Evolutionary conservation across 2,329 filamentous ascomycete species (phyloP).

Genomic region (Penicillium verrucosum): DNA sequence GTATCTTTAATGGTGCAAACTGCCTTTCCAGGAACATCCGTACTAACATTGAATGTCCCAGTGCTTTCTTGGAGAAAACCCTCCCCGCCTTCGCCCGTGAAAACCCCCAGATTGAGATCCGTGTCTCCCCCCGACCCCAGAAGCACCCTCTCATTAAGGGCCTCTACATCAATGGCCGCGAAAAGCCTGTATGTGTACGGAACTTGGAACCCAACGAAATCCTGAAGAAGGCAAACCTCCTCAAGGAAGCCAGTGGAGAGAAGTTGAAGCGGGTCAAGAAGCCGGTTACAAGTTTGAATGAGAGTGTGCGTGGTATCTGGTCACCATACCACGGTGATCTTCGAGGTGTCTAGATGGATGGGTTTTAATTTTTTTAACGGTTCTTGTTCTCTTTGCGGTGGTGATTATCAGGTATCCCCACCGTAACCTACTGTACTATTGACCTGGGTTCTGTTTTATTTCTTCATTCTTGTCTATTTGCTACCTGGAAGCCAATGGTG

Average conservation of each 20-base stretch:
- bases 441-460: slow-evolving; percentile 19
- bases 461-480: slow-evolving; percentile 18
- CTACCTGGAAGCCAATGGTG: slow-evolving; percentile 10
- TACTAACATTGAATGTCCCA: slow-evolving; percentile 35
- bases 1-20: slow-evolving; percentile 2
- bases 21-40: neutral
- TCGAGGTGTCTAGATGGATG: slow-evolving; percentile 45
- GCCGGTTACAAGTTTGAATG: slow-evolving; percentile 60
- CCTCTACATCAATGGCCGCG: slow-evolving; percentile 85
- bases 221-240: slow-evolving; percentile 64
- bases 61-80: slow-evolving; percentile 74
- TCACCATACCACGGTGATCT: slow-evolving; percentile 59
- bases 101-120: slow-evolving; percentile 88
- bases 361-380: slow-evolving; percentile 10
- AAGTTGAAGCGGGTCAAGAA: slow-evolving; percentile 54
- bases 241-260: slow-evolving; percentile 48
- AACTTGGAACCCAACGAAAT: slow-evolving; percentile 81
- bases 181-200: slow-evolving; percentile 82
- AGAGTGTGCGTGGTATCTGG: slow-evolving; percentile 65
- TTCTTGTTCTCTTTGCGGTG: slow-evolving; percentile 9
- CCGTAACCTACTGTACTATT: slow-evolving; percentile 32
- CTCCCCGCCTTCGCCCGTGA: slow-evolving; percentile 73
- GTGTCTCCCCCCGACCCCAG: slow-evolving; percentile 82
- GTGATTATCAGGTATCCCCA: slow-evolving; percentile 10
- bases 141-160: slow-evolving; percentile 87